Base-by-base conservation (phyloP, 345 rosid species). In the Durio zibethinus region DNA sequence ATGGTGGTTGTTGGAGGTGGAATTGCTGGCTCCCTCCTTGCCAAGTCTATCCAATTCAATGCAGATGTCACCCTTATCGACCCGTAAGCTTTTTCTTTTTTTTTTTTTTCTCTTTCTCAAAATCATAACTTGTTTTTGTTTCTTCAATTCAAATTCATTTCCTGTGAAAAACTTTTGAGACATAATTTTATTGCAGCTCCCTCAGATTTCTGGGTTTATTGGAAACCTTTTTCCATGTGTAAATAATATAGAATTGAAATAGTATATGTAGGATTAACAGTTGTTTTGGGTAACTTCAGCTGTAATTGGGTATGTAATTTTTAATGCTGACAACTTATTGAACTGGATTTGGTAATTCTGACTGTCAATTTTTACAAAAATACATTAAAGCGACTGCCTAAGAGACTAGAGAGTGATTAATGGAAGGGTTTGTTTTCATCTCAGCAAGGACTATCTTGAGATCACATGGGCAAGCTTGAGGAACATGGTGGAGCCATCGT, bases 371-470 rank as follows among this genome's bases (percentile, higher is more conserved):
- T 29, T 20, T 67, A 3, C 15, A 21, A 54, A n/a, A 54, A 12
- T 20, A 60, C 27, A 27, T 27, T 60, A 29, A 60, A 60, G 16
- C 20, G 40, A 40, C 20, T 68, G 54, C 77, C 20, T 5, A 7
- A n/a, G n/a, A n/a, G n/a, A n/a, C 0, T 31, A 33, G 42, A 29
- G 42, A 9, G 35, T 31, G 11, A 18, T 52, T 33, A 31, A 29
- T 61, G 23, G 12, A 4, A 29, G 57, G 6, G 16, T 12, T 74
- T 77, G 35, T 29, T 77, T 31, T 56, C 59, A 62, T 59, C 42
- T 50, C 92, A 93, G 99, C 92, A 95, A 95, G 83, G 99, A 95
- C 85, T 95, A 92, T 57, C 88, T 88, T 77, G 99, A 95, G 91
- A 89, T 95, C 9, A 81, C 92, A 59, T 92, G 97, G 99, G 94